Percentiles rank a stretch among this genome's conserved stretches.
Evolutionary conservation across 2,329 filamentous ascomycete species (phyloP).

Genomic region (Dothistroma septosporum): DNA sequence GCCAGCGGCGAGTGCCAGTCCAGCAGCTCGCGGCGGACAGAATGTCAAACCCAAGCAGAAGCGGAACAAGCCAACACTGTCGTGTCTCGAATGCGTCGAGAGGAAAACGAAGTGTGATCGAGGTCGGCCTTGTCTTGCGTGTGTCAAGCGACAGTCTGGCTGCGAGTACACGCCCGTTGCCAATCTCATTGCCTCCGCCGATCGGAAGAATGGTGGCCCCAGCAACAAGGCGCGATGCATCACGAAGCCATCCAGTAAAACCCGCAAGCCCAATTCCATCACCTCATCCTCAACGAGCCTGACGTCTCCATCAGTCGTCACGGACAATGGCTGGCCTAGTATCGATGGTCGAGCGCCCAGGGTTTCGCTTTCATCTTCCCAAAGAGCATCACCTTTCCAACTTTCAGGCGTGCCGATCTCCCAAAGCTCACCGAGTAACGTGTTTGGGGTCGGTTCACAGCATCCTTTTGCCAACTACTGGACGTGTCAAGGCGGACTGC

Average conservation of each 20-base stretch:
- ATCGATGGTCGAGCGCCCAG: constrained; percentile 25
- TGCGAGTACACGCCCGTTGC: constrained; percentile 74
- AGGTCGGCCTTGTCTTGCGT: constrained; percentile 58
- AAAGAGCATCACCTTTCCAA: constrained; percentile 44
- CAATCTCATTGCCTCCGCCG: constrained; percentile 60
- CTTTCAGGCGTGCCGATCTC: constrained; percentile 72
- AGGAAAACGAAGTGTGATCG: constrained; percentile 79
- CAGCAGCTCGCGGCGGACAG: not conserved
- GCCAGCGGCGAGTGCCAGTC: not conserved
- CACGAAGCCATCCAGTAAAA: constrained; percentile 35
- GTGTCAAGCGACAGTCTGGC: constrained; percentile 70
- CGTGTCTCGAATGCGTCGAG: constrained; percentile 75
- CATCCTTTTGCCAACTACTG: constrained; percentile 82
- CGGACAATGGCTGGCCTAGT: constrained; percentile 29
- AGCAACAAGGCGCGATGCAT: constrained; percentile 30
- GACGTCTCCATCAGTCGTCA: constrained; percentile 22
- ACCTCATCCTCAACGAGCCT: constrained; percentile 20
- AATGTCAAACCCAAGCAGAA: constrained; percentile 58
- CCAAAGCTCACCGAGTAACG: constrained; percentile 65
- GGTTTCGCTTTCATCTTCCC: constrained; percentile 15
- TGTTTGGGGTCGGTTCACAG: constrained; percentile 75
- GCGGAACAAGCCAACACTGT: constrained; percentile 77
- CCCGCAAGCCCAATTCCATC: constrained; percentile 28
- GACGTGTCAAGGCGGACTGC: constrained; percentile 71
- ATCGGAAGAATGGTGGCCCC: constrained; percentile 36